A percentile compares a stretch with the other conserved stretches of the same genome.
Evolutionary conservation across 2,329 filamentous ascomycete genomes (phyloP).

Genomic region (Colletotrichum lini): DNA sequence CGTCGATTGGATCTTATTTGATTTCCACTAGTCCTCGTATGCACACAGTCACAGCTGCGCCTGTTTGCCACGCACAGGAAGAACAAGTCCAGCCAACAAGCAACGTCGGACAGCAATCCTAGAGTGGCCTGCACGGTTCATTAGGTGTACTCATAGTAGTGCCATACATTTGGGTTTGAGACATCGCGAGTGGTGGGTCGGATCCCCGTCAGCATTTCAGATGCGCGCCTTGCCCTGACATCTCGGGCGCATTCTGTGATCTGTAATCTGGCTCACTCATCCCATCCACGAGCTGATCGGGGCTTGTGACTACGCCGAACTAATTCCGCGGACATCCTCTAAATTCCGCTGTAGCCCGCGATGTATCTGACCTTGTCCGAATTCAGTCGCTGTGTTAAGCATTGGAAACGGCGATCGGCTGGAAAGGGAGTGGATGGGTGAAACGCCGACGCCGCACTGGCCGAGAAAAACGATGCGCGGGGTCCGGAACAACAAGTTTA

Average conservation of each 20-base stretch:
- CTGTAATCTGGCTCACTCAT: not conserved
- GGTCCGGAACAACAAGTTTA: not conserved
- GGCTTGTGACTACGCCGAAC: not conserved
- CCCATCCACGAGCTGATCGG: not conserved
- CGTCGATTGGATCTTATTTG: not conserved
- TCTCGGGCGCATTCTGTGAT: not conserved
- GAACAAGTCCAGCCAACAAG: not conserved
- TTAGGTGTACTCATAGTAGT: not conserved
- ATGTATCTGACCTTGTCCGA: not conserved
- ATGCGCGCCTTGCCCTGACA: constrained; percentile 2
- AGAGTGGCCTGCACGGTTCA: not conserved
- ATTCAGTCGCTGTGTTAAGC: not conserved
- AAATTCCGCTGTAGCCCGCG: not conserved
- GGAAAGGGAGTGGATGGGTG: not conserved
- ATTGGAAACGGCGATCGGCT: not conserved
- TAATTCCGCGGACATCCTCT: not conserved
- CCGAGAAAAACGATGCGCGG: not conserved
- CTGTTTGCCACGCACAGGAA: not conserved
- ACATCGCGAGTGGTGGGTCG: not conserved
- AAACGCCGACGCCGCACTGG: constrained; percentile 6
- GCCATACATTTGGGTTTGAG: not conserved
- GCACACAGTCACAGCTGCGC: not conserved
- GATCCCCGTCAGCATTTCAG: not conserved
- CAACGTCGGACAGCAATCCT: not conserved
- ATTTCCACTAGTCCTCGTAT: not conserved